These are phyloP conservation scores for Picea glauca DNA, from an alignment of 75 land plant genomes.

Conservation along the genomic window DNA sequence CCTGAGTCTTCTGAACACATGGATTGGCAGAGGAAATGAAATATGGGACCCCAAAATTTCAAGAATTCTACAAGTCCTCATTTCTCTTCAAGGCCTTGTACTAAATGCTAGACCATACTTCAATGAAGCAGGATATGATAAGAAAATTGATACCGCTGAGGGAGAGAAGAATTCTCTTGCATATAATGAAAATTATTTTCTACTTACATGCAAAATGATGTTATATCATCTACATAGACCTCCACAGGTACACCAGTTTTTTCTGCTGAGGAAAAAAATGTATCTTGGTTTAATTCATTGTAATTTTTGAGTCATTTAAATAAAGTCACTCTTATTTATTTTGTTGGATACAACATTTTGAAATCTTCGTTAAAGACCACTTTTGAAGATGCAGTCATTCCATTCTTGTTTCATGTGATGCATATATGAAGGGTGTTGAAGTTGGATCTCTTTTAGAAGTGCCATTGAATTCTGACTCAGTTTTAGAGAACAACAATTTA, in stretches of 20 bases:
- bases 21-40: slow-evolving; percentile 71
- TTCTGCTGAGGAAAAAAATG: neutral
- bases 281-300: neutral
- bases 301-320: neutral
- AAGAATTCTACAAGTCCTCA: slow-evolving; percentile 83
- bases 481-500: slow-evolving; percentile 46
- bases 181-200: slow-evolving; percentile 73
- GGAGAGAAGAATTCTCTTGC: slow-evolving; percentile 61
- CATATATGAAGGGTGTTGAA: slow-evolving; percentile 57
- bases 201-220: slow-evolving; percentile 82
- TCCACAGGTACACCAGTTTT: slow-evolving; percentile 47
- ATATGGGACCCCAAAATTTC: slow-evolving; percentile 73
- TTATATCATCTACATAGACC: slow-evolving; percentile 69
- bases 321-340: neutral
- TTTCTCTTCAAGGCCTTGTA: slow-evolving; percentile 91
- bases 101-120: slow-evolving; percentile 87
- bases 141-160: slow-evolving; percentile 30
- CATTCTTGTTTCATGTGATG: slow-evolving; percentile 56
- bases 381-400: slow-evolving; percentile 43
- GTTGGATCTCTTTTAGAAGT: slow-evolving; percentile 40
- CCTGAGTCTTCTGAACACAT: slow-evolving; percentile 88
- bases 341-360: slow-evolving; percentile 65
- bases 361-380: slow-evolving; percentile 63
- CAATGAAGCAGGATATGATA: slow-evolving; percentile 89
- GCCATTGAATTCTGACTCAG: neutral